A percentile compares a stretch with the other conserved stretches of the same genome.
Conservation (phyloP, 2,329 filamentous ascomycete species). For the Colletotrichum australisinense region DNA sequence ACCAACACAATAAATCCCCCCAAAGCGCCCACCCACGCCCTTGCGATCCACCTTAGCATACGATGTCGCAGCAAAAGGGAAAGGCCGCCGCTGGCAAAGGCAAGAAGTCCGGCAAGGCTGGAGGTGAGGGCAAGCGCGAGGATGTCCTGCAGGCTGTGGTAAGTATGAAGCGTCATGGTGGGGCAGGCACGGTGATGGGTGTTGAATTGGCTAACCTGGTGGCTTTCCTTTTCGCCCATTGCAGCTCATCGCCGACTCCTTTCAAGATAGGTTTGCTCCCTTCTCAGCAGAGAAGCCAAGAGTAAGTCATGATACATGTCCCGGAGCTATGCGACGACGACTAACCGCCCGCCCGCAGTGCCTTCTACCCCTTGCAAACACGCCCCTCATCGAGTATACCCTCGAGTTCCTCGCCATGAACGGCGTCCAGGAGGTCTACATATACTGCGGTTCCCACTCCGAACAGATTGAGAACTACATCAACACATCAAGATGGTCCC, state of each 20-base stretch:
- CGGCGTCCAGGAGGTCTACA: slow-evolving; percentile 91
- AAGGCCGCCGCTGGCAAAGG: slow-evolving; percentile 56
- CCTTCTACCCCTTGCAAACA: slow-evolving; percentile 92
- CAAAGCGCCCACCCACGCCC: slow-evolving; percentile 15
- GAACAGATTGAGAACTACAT: slow-evolving; percentile 91
- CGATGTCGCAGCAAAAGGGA: slow-evolving; percentile 59
- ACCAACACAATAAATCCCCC: slow-evolving; percentile 1
- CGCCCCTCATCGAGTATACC: slow-evolving; percentile 95
- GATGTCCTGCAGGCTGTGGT: slow-evolving; percentile 69
- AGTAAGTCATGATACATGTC: slow-evolving; percentile 62
- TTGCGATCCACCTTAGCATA: slow-evolving; percentile 24
- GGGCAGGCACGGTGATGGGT: slow-evolving; percentile 38
- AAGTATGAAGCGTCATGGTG: slow-evolving; percentile 46
- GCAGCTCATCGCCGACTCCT: slow-evolving; percentile 91
- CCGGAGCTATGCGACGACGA: slow-evolving; percentile 34
- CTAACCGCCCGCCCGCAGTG: slow-evolving; percentile 67
- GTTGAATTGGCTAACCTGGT: slow-evolving; percentile 16
- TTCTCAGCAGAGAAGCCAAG: slow-evolving; percentile 90
- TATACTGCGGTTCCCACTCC: slow-evolving; percentile 90
- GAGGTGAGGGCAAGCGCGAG: slow-evolving; percentile 66
- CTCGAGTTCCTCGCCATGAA: slow-evolving; percentile 96
- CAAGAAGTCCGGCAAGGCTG: slow-evolving; percentile 64
- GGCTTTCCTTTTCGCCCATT: slow-evolving; percentile 12
- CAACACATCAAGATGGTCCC: slow-evolving; percentile 79
- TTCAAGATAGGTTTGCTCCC: slow-evolving; percentile 90